These are phyloP conservation scores for Talaromyces proteolyticus DNA, from an alignment of 495 filamentous ascomycete species.

Conservation along the genomic window DNA sequence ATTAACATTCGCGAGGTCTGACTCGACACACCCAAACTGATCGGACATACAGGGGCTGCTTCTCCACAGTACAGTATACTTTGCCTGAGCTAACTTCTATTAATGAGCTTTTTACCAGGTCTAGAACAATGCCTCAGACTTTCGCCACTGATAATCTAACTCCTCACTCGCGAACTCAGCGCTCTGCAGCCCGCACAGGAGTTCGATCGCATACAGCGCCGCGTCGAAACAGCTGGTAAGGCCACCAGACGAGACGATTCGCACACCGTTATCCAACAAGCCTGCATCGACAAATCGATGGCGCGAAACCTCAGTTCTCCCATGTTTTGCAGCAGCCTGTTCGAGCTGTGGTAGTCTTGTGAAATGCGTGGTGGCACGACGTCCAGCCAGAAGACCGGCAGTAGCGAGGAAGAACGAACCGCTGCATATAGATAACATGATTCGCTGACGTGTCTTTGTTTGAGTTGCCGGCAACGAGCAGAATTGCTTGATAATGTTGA, in stretches of 20 bases:
- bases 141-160: background rate
- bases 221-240: conserved; percentile 13
- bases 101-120: too few species aligned
- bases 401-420: conserved; percentile 1
- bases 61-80: too few species aligned
- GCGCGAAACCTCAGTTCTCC: background rate
- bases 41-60: too few species aligned
- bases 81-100: too few species aligned
- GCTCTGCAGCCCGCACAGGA: background rate
- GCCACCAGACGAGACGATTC: conserved; percentile 10
- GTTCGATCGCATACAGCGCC: conserved; percentile 7
- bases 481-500: background rate
- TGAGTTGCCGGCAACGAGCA: background rate
- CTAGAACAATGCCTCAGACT: background rate
- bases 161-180: background rate
- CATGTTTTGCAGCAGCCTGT: background rate
- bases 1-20: too few species aligned
- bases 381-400: background rate
- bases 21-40: too few species aligned
- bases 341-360: background rate
- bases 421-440: background rate
- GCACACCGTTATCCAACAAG: conserved; percentile 5
- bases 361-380: background rate
- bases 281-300: conserved; percentile 11
- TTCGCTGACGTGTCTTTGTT: background rate